Evolutionary conservation across 352 stramenopile species (phyloP).

Genomic region (Phytopythium cucurbitacearum): DNA sequence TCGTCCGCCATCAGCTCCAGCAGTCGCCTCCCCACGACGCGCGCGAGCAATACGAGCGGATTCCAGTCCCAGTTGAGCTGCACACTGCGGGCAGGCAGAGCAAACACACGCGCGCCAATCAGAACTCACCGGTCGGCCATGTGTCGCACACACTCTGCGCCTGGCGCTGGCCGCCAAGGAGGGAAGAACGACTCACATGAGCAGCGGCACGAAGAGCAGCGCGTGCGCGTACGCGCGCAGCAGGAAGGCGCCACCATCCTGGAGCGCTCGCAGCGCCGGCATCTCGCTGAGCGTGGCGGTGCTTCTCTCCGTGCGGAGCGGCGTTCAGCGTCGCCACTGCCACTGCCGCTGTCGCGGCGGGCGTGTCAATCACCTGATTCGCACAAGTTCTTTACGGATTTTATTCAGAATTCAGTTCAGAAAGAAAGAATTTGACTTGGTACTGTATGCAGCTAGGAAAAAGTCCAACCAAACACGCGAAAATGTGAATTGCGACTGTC

Average conservation of each 20-base stretch:
- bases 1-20: slow-evolving; percentile 1
- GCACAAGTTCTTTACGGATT: too few species aligned
- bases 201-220: slow-evolving; percentile 61
- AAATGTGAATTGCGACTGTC: too few species aligned
- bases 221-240: slow-evolving; percentile 51
- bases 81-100: slow-evolving; percentile 14
- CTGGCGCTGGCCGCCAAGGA: slow-evolving; percentile 1
- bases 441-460: too few species aligned
- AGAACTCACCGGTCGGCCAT: slow-evolving; percentile 7
- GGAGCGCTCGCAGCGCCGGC: slow-evolving; percentile 8
- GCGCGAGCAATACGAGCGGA: slow-evolving; percentile 49
- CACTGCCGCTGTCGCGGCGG: too few species aligned
- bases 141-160: slow-evolving; percentile 22
- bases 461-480: too few species aligned
- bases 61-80: slow-evolving; percentile 69
- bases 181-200: slow-evolving; percentile 40
- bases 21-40: slow-evolving; percentile 26
- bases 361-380: too few species aligned
- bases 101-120: slow-evolving; percentile 3
- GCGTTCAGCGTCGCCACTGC: too few species aligned
- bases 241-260: slow-evolving; percentile 38
- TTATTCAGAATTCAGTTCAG: too few species aligned
- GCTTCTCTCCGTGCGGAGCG: too few species aligned
- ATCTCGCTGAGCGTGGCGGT: neutral
- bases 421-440: too few species aligned